These are phyloP conservation scores for Aspergillus alliaceus DNA, from an alignment of 2,329 filamentous ascomycete genomes.

Conservation along the genomic window DNA sequence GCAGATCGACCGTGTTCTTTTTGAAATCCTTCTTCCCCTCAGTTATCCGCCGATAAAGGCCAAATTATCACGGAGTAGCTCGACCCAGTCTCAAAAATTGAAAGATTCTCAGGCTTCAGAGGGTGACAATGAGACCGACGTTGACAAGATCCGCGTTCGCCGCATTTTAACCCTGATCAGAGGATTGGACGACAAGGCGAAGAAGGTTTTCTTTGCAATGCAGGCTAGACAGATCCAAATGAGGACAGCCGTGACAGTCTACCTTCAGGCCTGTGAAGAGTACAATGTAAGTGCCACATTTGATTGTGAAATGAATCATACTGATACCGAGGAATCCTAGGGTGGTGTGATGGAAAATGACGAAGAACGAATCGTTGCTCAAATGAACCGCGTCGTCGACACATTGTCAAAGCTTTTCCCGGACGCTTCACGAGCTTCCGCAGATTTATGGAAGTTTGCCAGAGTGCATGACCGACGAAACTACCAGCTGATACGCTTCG, in stretches of 20 bases:
- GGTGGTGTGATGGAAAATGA: conserved; percentile 74
- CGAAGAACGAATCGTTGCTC: conserved; percentile 65
- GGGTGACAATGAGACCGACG: conserved; percentile 39
- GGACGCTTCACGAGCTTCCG: conserved; percentile 68
- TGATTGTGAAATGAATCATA: background rate
- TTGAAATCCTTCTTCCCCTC: conserved; percentile 86
- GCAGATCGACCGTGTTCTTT: conserved; percentile 79
- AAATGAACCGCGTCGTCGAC: conserved; percentile 70
- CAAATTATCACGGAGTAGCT: conserved; percentile 46
- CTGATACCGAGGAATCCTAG: conserved; percentile 19
- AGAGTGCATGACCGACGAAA: conserved; percentile 86
- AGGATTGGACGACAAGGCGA: conserved; percentile 73
- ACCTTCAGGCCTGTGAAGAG: conserved; percentile 79
- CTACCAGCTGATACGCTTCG: conserved; percentile 85
- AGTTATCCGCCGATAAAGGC: conserved; percentile 72
- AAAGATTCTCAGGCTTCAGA: conserved; percentile 38
- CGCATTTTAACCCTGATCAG: conserved; percentile 80
- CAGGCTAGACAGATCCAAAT: conserved; percentile 75
- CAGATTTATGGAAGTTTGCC: conserved; percentile 85
- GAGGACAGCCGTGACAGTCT: conserved; percentile 71
- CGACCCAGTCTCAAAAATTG: conserved; percentile 58
- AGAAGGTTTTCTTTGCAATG: conserved; percentile 84
- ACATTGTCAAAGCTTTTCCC: conserved; percentile 74
- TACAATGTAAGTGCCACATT: conserved; percentile 63
- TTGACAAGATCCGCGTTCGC: conserved; percentile 72